Conservation (phyloP, 2,329 filamentous ascomycete genomes). For the Triangularia verruculosa region DNA sequence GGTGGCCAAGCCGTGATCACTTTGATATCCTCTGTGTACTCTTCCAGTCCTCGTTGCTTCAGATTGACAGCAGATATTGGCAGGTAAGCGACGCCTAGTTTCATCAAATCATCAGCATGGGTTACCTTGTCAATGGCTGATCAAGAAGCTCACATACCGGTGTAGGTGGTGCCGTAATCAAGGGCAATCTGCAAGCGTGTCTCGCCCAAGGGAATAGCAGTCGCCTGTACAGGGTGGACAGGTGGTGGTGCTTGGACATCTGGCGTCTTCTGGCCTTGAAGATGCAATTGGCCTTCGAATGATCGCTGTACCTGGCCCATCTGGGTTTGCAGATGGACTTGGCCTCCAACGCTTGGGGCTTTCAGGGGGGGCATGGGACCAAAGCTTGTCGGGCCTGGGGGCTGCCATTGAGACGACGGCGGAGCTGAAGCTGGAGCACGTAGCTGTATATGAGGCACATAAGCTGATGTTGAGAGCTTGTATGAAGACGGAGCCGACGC, state of each 20-base stretch:
- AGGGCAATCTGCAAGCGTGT: constrained; percentile 13
- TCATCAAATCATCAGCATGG: not conserved
- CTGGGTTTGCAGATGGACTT: not conserved
- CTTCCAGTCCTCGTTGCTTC: constrained; percentile 17
- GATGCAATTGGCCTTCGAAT: not conserved
- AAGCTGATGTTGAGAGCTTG: not conserved
- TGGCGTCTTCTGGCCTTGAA: not conserved
- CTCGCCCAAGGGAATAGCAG: not conserved
- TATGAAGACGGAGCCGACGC: not conserved
- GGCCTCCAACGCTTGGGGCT: not conserved
- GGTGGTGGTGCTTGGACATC: not conserved
- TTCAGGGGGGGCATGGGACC: not conserved
- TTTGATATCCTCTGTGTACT: constrained; percentile 17
- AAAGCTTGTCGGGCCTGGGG: not conserved
- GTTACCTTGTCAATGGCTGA: not conserved
- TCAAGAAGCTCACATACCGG: constrained; percentile 3
- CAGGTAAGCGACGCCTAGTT: constrained; percentile 21
- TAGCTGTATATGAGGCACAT: not conserved
- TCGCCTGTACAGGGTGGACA: not conserved
- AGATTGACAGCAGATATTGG: constrained; percentile 10
- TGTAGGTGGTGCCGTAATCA: constrained; percentile 25
- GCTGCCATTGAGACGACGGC: not conserved
- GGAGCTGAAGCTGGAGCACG: not conserved
- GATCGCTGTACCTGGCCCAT: not conserved
- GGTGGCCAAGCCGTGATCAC: constrained; percentile 20